Evolutionary conservation across 805 yeast species (phyloP).

Genomic region (Zygosaccharomyces siamensis): DNA sequence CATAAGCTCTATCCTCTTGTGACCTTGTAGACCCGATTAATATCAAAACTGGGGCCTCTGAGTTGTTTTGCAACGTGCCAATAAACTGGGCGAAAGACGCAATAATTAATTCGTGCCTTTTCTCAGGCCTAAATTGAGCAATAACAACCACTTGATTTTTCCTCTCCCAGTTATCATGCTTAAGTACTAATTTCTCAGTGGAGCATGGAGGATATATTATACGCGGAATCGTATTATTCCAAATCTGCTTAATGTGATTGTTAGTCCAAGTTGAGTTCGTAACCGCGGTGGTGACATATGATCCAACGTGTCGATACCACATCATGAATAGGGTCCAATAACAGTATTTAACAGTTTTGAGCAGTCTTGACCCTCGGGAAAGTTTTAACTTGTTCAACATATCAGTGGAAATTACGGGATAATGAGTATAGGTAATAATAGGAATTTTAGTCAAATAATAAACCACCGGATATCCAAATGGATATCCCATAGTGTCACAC

Average conservation of each 20-base stretch:
- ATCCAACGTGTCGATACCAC: slow-evolving; percentile 62
- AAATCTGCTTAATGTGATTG: slow-evolving; percentile 62
- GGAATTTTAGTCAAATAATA: slow-evolving; percentile 60
- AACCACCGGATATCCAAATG: slow-evolving; percentile 74
- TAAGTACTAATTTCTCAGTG: slow-evolving; percentile 46
- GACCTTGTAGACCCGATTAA: slow-evolving; percentile 84
- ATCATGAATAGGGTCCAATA: slow-evolving; percentile 73
- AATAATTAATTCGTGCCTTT: slow-evolving; percentile 73
- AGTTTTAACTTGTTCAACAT: slow-evolving; percentile 63
- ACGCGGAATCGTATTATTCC: slow-evolving; percentile 46
- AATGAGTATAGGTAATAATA: slow-evolving; percentile 84
- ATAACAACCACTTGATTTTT: slow-evolving; percentile 40
- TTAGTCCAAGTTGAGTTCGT: slow-evolving; percentile 92
- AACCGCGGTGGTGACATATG: slow-evolving; percentile 57
- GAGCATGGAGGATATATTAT: slow-evolving; percentile 90
- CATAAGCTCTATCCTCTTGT: slow-evolving; percentile 55
- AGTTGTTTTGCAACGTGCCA: slow-evolving; percentile 6
- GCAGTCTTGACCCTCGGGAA: slow-evolving; percentile 13
- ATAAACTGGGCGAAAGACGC: slow-evolving; percentile 57
- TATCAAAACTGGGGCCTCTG: slow-evolving; percentile 49
- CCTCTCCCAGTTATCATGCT: slow-evolving; percentile 33
- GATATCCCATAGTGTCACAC: slow-evolving; percentile 92
- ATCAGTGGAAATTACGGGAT: slow-evolving; percentile 83
- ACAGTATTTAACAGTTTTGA: slow-evolving; percentile 39
- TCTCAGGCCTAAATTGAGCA: slow-evolving; percentile 95